Base-by-base conservation (phyloP, 2,329 filamentous ascomycete genomes). In the Penicillium concentricum region DNA sequence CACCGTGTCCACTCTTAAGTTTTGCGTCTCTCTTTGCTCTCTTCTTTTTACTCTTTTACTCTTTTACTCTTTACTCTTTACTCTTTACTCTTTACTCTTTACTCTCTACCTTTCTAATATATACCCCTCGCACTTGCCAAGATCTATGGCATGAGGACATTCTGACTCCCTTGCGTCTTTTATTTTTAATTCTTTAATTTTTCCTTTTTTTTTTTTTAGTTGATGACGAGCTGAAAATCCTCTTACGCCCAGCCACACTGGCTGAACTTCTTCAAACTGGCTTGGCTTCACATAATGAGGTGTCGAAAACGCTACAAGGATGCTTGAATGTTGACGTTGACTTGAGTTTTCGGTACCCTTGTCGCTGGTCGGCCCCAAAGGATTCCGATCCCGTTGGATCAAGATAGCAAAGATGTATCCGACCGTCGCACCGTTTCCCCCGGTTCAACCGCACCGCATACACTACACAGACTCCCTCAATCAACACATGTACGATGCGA, bases 231-330 rank as follows among this genome's bases (percentile, higher is more conserved):
- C 49, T 51, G 16, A 51, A 51, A 51, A 20, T 26, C 26, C 26
- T 34, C 46, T 45, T 44, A 35, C 39, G 37, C 42, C 26, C 24
- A 9, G 48, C 48, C 28, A 7, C 30, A 44, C 20, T 13, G 37
- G 49, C 39, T 44, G 20, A 32, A 44, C 22, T 20, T 16, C 10
- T 35, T 6, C 8, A 12, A 43, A 34, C 28, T 51, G 38, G 28
- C 24, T 26, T 18, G 54, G 61, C 52, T 58, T 60, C 68, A 68
- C 74, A 77, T 75, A 69, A 77, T 77, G 75, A 71, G 73, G 74
- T 74, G 71, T 74, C 73, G 72, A 69, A 77, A 76, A 75, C 73
- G 74, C 56, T 72, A 69, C 61, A 76, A 74, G 68, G 68, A 74
- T 74, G 71, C 70, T 72, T 72, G 69, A 68, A 57, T 60, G 62